A percentile compares a stretch with the other conserved stretches of the same genome.
phyloP scores from a whole-genome alignment of 768 basidiomycete genomes.

The Podaxis rugospora region DNA sequence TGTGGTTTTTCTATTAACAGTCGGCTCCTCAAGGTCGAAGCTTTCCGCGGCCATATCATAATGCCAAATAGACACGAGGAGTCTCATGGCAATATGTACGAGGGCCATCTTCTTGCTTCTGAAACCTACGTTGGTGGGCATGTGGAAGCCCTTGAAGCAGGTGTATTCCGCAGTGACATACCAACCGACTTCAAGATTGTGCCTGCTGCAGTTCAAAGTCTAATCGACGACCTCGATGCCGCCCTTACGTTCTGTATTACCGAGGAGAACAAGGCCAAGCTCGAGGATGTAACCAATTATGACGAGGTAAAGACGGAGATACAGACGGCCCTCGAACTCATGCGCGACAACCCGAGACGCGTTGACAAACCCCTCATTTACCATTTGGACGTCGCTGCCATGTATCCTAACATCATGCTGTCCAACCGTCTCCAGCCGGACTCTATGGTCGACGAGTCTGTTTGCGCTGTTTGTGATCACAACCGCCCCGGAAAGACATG shows the following conservation, averaged over 20 bases:
- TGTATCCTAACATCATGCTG: constrained; percentile 99
- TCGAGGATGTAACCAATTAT: constrained; percentile 92
- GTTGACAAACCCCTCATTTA: constrained; percentile 94
- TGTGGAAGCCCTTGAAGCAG: constrained; percentile 97
- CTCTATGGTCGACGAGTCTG: constrained; percentile 94
- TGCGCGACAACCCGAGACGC: constrained; percentile 89
- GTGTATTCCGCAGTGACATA: constrained; percentile 97
- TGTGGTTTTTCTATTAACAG: neutral
- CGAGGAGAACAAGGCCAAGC: constrained; percentile 74
- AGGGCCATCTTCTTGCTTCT: constrained; percentile 93
- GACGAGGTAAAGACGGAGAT: constrained; percentile 87
- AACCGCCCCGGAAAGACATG: constrained; percentile 95
- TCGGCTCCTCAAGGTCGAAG: constrained; percentile 72
- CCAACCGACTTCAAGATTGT: constrained; percentile 92
- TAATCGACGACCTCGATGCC: constrained; percentile 91
- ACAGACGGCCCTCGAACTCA: constrained; percentile 68
- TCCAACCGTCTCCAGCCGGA: constrained; percentile 98
- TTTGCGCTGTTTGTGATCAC: constrained; percentile 97
- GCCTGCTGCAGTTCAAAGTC: constrained; percentile 82
- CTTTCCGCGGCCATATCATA: constrained; percentile 85
- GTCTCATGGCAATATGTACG: constrained; percentile 84
- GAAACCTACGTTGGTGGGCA: constrained; percentile 99
- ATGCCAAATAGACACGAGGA: constrained; percentile 99
- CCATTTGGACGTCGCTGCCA: constrained; percentile 97
- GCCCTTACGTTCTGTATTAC: constrained; percentile 86